Base-by-base conservation (phyloP, 225 moss, liverwort and hornwort genomes). In the Ulota crispa region DNA sequence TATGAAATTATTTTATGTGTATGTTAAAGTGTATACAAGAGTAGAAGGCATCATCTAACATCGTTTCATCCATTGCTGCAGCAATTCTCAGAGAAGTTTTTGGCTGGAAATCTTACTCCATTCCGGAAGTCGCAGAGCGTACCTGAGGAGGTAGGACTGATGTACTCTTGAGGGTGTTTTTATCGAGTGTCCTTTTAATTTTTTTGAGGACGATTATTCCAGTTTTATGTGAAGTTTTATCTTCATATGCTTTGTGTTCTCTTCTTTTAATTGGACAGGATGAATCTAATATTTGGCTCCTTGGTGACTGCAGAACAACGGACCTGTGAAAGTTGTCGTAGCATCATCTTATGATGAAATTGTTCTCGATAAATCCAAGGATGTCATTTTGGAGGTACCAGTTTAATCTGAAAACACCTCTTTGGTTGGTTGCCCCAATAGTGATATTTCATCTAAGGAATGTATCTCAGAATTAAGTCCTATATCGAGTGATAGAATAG, bases 321-420 rank as follows among this genome's bases (percentile, higher is more conserved):
- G 82, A 60, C 90, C 91, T 73, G 94, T 96, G 79, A 93, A 92
- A 82, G 84, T 92, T 36, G 96, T 96, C 6, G 96, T 96, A 28
- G 80, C 93, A 70, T 80, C 88, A 60, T 92, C 89, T 81, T 90
- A 95, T 82, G 93, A 96, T 81, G 90, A 92, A 73, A 86, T 95
- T 75, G 90, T 93, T 74, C 89, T 96, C 9, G 96, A 96, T 76
- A 90, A 96, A 60, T 71, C 93, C 31, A 95, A 93, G 85, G 96
- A 96, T 82, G 92, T 87, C 76, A 82, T 96, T 69, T 83, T 95
- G 9, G 96, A 96, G 96, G 96, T 96, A 70, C 45, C 8, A 34
- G 5, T 16, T 60, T 11, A 16, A 57, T 53, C 26, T 63, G 43
- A 56, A 78, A 60, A 60, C 27, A 11, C 34, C 62, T 52, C 24